Evolutionary conservation across 352 stramenopile species (phyloP).

Genomic region (Halophytophthora polymorphica): DNA sequence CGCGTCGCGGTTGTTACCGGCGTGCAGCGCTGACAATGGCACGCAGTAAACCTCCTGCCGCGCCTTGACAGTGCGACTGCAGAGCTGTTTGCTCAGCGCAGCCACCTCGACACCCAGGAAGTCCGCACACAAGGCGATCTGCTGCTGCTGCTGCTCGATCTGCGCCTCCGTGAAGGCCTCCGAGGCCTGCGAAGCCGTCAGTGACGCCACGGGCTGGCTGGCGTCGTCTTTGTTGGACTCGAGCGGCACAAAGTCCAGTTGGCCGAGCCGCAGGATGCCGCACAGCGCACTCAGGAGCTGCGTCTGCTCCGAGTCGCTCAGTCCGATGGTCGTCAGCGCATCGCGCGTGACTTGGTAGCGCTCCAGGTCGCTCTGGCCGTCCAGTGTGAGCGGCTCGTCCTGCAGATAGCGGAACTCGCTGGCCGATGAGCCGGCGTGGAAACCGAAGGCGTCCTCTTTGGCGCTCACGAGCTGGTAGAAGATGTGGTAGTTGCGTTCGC

Average conservation of each 20-base stretch:
- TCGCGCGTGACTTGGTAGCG: conserved; percentile 81
- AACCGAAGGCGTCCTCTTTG: conserved; percentile 53
- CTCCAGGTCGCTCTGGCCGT: conserved; percentile 67
- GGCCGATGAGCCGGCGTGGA: conserved; percentile 37
- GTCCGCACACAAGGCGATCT: conserved; percentile 62
- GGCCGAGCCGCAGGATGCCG: conserved; percentile 77
- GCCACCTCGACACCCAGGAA: conserved; percentile 68
- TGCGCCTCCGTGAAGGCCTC: conserved; percentile 18
- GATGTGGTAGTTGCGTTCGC: conserved; percentile 98
- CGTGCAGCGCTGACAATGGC: conserved; percentile 64
- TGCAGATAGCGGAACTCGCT: conserved; percentile 74
- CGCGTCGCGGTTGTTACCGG: conserved; percentile 90
- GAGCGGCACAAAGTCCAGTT: conserved; percentile 77
- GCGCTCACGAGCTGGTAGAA: conserved; percentile 95
- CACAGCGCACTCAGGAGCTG: conserved; percentile 71
- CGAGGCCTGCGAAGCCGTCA: conserved; percentile 21
- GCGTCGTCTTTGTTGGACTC: conserved; percentile 76
- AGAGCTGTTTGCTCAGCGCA: conserved; percentile 65
- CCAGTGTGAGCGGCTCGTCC: conserved; percentile 63
- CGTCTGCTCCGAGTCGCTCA: conserved; percentile 63
- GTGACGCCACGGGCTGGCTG: conserved; percentile 58
- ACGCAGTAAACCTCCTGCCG: conserved; percentile 83
- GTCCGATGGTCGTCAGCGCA: conserved; percentile 73
- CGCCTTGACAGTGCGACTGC: conserved; percentile 78
- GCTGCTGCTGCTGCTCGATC: conserved; percentile 50